Conservation (phyloP, 257 asterid genomes). For the Forsythia suspensa region DNA sequence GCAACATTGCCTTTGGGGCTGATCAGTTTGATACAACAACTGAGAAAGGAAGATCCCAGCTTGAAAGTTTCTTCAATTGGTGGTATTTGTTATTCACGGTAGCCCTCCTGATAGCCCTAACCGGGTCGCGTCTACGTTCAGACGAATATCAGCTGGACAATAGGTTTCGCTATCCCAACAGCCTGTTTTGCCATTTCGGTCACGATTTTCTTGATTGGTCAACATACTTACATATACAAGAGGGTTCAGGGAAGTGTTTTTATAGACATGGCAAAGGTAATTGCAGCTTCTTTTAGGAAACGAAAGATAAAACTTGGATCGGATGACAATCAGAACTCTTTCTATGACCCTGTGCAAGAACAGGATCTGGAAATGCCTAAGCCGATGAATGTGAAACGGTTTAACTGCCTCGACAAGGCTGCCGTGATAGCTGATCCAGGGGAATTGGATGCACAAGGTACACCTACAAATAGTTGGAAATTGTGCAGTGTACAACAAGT, state of each 20-base stretch:
- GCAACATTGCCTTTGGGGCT: constrained; percentile 92
- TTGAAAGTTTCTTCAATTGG: constrained; percentile 84
- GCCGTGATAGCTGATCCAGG: constrained; percentile 40
- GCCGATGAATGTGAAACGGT: constrained; percentile 16
- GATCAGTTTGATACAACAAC: constrained; percentile 85
- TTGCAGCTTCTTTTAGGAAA: constrained; percentile 44
- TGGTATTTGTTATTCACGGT: constrained; percentile 83
- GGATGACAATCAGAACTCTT: background rate
- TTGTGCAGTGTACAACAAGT: constrained; percentile 68
- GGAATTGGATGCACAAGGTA: constrained; percentile 47
- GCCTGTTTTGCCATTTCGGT: constrained; percentile 59
- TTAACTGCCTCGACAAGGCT: constrained; percentile 59
- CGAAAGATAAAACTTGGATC: constrained; percentile 26
- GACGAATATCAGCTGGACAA: constrained; percentile 72
- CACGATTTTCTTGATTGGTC: constrained; percentile 59
- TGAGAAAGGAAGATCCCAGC: constrained; percentile 55
- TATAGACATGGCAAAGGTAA: constrained; percentile 58
- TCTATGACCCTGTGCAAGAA: constrained; percentile 33
- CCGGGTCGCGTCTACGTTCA: constrained; percentile 67
- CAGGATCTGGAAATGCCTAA: constrained; percentile 7
- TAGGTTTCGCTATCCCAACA: constrained; percentile 74
- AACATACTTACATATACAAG: constrained; percentile 42
- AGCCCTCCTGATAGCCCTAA: constrained; percentile 70
- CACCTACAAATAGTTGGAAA: constrained; percentile 47
- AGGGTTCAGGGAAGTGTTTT: constrained; percentile 56